phyloP scores from a whole-genome alignment of 83 land plant genomes.

The Diphasiastrum complanatum region DNA sequence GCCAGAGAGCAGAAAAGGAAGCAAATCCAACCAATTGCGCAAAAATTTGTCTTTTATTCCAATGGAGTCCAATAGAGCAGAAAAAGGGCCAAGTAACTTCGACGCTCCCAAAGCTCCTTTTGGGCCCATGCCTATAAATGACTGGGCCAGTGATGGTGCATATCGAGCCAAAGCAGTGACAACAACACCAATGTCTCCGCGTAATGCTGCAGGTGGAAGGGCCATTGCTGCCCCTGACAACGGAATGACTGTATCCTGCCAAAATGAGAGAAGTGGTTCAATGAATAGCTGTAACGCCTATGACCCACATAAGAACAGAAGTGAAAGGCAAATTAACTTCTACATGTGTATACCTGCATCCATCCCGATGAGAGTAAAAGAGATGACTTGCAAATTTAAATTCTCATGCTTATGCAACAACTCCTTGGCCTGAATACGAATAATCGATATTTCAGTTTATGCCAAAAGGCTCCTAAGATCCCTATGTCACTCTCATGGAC shows the following conservation, averaged over 20 bases:
- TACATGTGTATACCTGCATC: too few species aligned
- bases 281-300: too few species aligned
- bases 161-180: constrained; percentile 28
- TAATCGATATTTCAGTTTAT: too few species aligned
- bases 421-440: too few species aligned
- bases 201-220: constrained; percentile 32
- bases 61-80: constrained; percentile 35
- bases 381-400: too few species aligned
- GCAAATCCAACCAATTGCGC: constrained; percentile 24
- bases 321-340: too few species aligned
- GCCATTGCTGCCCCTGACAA: constrained; percentile 25
- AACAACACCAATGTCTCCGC: constrained; percentile 26
- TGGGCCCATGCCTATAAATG: background rate
- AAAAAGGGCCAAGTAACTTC: background rate
- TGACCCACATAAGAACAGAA: too few species aligned
- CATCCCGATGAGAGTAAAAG: too few species aligned
- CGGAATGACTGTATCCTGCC: constrained; percentile 75
- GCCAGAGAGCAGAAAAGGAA: constrained; percentile 32
- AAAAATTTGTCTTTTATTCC: constrained; percentile 31
- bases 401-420: too few species aligned
- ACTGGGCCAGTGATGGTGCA: constrained; percentile 16
- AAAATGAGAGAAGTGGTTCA: too few species aligned
- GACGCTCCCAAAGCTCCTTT: constrained; percentile 55
- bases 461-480: too few species aligned
- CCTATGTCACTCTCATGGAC: too few species aligned